These are phyloP conservation scores for Diplosphaera chodatii DNA, from an alignment of 139 green algal genomes.

Conservation along the genomic window DNA sequence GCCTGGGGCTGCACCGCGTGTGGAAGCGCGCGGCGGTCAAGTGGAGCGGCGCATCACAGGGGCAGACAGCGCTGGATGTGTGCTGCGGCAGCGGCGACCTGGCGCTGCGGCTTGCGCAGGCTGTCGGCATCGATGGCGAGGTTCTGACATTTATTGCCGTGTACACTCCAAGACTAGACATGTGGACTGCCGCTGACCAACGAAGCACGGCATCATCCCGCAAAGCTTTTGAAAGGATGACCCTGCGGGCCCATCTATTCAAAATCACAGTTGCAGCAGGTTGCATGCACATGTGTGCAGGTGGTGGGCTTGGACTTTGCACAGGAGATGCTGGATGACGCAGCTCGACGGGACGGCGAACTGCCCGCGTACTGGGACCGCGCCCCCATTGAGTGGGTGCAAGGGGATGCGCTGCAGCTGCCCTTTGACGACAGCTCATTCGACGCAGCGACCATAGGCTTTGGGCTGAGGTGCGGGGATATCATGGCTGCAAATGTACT, in stretches of 20 bases:
- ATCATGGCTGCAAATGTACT: neutral
- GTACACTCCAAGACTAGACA: too few relatives aligned
- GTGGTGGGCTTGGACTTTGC: conserved; percentile 93
- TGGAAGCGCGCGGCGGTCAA: conserved; percentile 95
- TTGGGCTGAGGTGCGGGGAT: conserved; percentile 87
- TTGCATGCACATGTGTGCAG: conserved; percentile 12
- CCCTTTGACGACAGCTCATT: conserved; percentile 80
- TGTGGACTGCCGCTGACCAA: too few relatives aligned
- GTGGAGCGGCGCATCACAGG: conserved; percentile 60
- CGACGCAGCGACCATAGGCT: conserved; percentile 91
- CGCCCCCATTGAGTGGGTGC: conserved; percentile 60
- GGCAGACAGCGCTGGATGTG: conserved; percentile 72
- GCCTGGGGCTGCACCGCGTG: conserved; percentile 85
- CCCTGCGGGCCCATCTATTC: too few relatives aligned
- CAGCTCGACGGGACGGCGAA: conserved; percentile 22
- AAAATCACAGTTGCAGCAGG: neutral
- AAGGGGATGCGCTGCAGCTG: conserved; percentile 88
- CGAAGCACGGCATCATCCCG: too few relatives aligned
- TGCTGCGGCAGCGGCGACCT: conserved; percentile 95
- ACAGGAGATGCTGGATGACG: conserved; percentile 74
- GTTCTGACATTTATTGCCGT: conserved; percentile 45
- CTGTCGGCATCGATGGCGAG: conserved; percentile 66
- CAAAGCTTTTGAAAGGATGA: too few relatives aligned
- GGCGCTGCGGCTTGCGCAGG: conserved; percentile 67
- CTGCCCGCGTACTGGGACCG: neutral